A percentile compares a stretch with the other conserved stretches of the same genome.
Evolutionary conservation across 148 eudicot species (phyloP).

Genomic region (Heliosperma pusillum): DNA sequence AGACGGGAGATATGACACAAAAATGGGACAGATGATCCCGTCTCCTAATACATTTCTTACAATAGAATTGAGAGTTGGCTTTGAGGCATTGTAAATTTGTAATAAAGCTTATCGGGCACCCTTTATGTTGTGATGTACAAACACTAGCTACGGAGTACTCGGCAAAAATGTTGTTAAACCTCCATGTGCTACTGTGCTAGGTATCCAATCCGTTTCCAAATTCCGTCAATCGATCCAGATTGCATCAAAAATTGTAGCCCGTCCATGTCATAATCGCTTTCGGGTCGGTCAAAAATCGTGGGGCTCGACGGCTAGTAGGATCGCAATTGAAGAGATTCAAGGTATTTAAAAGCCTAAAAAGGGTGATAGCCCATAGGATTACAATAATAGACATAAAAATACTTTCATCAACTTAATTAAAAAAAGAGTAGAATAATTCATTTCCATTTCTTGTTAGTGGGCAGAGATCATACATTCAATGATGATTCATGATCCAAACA

Average conservation of each 20-base stretch:
- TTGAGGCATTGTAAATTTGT: not conserved
- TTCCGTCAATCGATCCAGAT: not conserved
- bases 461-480: no score
- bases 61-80: not conserved
- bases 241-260: not conserved
- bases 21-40: no score
- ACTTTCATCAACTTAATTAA: no score
- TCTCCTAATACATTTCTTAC: not conserved
- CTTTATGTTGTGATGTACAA: not conserved
- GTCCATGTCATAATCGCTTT: not conserved
- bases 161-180: not conserved
- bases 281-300: not conserved
- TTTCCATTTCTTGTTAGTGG: no score
- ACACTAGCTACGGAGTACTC: not conserved
- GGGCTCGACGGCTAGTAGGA: not conserved
- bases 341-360: not conserved
- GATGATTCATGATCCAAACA: no score
- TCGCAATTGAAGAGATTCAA: not conserved
- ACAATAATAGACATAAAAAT: no score
- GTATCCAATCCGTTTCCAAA: not conserved
- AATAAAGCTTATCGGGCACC: not conserved
- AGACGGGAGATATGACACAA: no score
- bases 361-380: no score
- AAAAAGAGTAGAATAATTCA: no score
- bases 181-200: no score